phyloP scores from a whole-genome alignment of 805 yeast genomes.

The Kluyveromyces lactis region DNA sequence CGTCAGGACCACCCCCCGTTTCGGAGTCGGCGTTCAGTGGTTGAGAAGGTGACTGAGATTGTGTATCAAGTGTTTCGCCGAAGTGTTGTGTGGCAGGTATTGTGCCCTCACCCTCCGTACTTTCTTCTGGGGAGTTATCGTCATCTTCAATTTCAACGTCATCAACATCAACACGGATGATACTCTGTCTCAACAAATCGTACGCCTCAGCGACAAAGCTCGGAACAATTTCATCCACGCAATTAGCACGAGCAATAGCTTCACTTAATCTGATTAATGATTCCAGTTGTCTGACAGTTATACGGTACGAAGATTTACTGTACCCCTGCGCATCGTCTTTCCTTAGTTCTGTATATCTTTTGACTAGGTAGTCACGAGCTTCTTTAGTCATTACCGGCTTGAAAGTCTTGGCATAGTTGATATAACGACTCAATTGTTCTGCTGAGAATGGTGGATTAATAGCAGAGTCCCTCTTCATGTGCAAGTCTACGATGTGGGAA shows the following conservation, averaged over 20 bases:
- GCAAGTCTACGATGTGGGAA: constrained; percentile 84
- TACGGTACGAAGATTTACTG: constrained; percentile 72
- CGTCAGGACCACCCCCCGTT: constrained; percentile 9
- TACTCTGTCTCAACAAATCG: constrained; percentile 79
- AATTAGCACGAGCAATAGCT: constrained; percentile 95
- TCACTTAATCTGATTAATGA: constrained; percentile 88
- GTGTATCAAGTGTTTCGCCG: constrained; percentile 1
- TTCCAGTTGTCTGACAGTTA: constrained; percentile 95
- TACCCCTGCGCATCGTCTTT: constrained; percentile 86
- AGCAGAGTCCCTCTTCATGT: constrained; percentile 85
- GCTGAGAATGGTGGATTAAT: constrained; percentile 84
- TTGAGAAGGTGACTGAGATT: background rate
- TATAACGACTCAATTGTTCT: constrained; percentile 80
- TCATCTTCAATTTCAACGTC: constrained; percentile 83
- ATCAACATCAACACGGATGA: constrained; percentile 88
- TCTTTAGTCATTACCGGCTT: constrained; percentile 79
- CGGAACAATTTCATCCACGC: constrained; percentile 80
- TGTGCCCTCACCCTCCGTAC: constrained; percentile 7
- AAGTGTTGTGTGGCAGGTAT: background rate
- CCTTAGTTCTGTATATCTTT: constrained; percentile 76
- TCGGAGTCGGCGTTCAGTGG: background rate
- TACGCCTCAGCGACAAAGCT: constrained; percentile 89
- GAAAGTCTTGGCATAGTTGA: constrained; percentile 86
- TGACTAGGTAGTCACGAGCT: constrained; percentile 70
- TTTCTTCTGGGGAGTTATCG: constrained; percentile 24